These are phyloP conservation scores for Pugionium cornutum DNA, from an alignment of 345 rosid genomes.

Conservation along the genomic window DNA sequence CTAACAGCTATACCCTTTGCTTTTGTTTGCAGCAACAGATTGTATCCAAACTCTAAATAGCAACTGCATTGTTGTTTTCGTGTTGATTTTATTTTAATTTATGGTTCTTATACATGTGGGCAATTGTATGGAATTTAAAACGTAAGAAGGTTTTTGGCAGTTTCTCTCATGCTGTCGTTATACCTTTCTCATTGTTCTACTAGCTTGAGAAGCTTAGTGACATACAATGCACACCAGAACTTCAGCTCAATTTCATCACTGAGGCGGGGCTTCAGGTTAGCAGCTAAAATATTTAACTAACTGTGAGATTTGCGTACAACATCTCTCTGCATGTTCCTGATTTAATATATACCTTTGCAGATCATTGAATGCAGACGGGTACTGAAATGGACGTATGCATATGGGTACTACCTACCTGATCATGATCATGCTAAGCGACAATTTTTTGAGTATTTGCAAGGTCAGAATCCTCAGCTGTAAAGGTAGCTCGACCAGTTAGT, in stretches of 20 bases:
- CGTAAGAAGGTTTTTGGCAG: conserved; percentile 9
- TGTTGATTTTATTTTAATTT: conserved; percentile 15
- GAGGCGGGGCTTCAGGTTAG: conserved; percentile 86
- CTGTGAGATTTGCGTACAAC: not conserved
- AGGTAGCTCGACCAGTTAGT: conserved; percentile 6
- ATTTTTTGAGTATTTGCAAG: conserved; percentile 89
- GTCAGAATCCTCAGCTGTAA: conserved; percentile 38
- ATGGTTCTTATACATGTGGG: conserved; percentile 18
- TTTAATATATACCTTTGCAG: conserved; percentile 39
- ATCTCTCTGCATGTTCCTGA: conserved; percentile 9
- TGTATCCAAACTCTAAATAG: conserved; percentile 12
- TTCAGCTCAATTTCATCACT: conserved; percentile 79
- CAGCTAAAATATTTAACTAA: conserved; percentile 27
- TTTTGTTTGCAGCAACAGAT: conserved; percentile 10
- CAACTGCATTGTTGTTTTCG: conserved; percentile 11
- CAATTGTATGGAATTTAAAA: not conserved
- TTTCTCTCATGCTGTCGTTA: conserved; percentile 18
- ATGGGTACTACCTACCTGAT: conserved; percentile 80
- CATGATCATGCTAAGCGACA: conserved; percentile 46
- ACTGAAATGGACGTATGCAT: conserved; percentile 90
- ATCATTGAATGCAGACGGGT: conserved; percentile 91
- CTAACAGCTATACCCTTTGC: conserved; percentile 5
- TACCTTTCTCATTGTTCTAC: conserved; percentile 36
- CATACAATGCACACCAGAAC: conserved; percentile 63
- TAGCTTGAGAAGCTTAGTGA: conserved; percentile 69